Base-by-base conservation (phyloP, 148 eudicot genomes). In the Talinum fruticosum region DNA sequence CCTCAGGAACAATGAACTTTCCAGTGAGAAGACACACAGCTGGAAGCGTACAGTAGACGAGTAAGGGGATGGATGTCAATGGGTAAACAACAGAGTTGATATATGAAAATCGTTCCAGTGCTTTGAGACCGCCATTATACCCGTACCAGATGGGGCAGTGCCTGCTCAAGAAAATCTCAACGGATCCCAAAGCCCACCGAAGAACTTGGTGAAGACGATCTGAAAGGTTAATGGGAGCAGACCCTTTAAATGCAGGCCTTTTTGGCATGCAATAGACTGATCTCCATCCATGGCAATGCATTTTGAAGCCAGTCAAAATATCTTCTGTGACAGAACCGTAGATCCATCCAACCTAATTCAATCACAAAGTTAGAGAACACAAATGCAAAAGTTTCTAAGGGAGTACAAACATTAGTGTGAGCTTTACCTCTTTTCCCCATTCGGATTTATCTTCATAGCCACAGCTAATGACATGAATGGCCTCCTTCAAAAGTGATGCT, bases 271-370 rank as follows among this genome's bases (percentile, higher is more conserved):
- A 96, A 88, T 96, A 96, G 0, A 96, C 97, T 0, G 97, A 96
- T 32, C 99, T 84, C 99, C 97, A 96, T 21, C 99, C 97, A 76
- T 93, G 97, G 79, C 97, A 91, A 68, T 96, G 99, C 99, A 96
- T 96, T 81, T 96, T 96, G 73, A 96, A 96, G 32, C 99, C 97
- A 54, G 99, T 96, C 80, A 96, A 83, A 66, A 96, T 94, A 88
- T 94, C 98, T 82, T 94, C 98, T 69, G 98, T 93, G 38, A 93
- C 99, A 0, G 99, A 96, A 64, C 99, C 99, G 33, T 96, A 96
- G 74, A 96, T 96, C 99, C 99, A 96, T 2, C 99, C 99, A 76
- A 93, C 89, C 99, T 96, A 87, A 59, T 19, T 36, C 29, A 67
- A 66, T 36, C 37, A 59, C 16, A 28, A 19, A 36, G 71, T 51